Evolutionary conservation across 208 protist species (phyloP), one percentile per base, ranked within the genome.

Genomic region (Balamuthia mandrillaris): DNA sequence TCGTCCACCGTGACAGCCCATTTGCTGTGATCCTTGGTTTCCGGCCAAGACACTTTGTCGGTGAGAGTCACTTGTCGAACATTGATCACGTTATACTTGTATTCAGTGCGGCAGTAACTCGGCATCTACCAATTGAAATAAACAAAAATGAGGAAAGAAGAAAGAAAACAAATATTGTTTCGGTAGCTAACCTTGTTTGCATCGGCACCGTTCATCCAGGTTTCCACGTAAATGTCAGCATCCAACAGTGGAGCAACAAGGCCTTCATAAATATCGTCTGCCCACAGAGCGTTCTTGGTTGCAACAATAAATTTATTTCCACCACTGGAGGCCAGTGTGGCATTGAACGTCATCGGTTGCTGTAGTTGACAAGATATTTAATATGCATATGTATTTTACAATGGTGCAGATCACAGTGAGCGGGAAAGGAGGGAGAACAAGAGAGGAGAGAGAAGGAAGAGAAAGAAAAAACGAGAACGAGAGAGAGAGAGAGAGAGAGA

Each of bases 21-120:
- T 47, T 91, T 90, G 42, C 54, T 81, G 52, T 90, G 88, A 82
- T 90, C 70, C 41, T 79, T 29, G 45, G 70, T 79, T n/a, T 79
- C 70, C 4, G 70, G 29, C 70, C 70, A 79, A 21, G 47, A 18
- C n/a, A 79, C 70, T 4, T 10, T 41, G 41, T 27, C 18, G 9
- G 52, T 35, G 24, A 79, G 21, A 33, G 45, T 35, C 21, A 79
- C 24, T 29, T 79, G 41, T 49, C 51, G 1, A 1, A 47, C 29
- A 54, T 87, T 90, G 42, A 90, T 58, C 27, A 44, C 66, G 44
- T 86, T 61, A 44, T 84, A 86, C 4, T 24, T 21, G 29, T 78
- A 90, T 21, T 88, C 29, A 35, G 54, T 47, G 52, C 33, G 45
- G 65, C 78, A 91, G 61, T 47, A 88, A 31, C 56, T 56, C 44